Conservation (phyloP, 805 yeast species). For the Kodamaea restingae region DNA sequence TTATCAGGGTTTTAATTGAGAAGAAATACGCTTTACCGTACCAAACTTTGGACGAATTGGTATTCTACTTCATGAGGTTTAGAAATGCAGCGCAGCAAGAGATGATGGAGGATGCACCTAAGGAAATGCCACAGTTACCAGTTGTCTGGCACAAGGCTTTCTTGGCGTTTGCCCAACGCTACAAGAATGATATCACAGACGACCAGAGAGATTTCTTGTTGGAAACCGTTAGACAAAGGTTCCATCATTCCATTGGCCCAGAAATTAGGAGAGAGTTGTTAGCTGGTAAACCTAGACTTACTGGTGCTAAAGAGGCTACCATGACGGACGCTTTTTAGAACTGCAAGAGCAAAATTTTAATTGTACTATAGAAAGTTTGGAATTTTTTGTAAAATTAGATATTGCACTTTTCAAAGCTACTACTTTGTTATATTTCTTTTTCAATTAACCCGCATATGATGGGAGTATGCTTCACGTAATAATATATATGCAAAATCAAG, state of each 20-base stretch:
- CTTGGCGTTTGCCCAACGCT: constrained; percentile 89
- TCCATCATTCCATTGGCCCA: constrained; percentile 84
- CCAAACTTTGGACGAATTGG: constrained; percentile 91
- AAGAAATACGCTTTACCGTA: constrained; percentile 96
- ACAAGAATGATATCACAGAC: constrained; percentile 96
- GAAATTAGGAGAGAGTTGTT: constrained; percentile 90
- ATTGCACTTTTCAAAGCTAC: too few species aligned
- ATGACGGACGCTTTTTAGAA: constrained; percentile 37
- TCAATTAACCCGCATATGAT: too few species aligned
- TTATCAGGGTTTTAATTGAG: constrained; percentile 83
- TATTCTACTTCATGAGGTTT: constrained; percentile 90
- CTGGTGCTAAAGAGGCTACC: constrained; percentile 29
- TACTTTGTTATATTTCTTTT: too few species aligned
- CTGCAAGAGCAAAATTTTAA: neutral
- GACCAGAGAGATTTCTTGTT: constrained; percentile 94
- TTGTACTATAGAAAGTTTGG: constrained; percentile 2
- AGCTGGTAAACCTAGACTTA: constrained; percentile 73
- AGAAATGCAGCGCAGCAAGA: constrained; percentile 51
- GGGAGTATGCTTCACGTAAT: neutral
- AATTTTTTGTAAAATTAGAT: neutral
- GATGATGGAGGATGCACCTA: constrained; percentile 22
- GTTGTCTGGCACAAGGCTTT: constrained; percentile 98
- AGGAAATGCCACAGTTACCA: constrained; percentile 61
- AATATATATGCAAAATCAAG: neutral
- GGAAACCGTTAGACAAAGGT: constrained; percentile 87